Evolutionary conservation across 1,284 basidiomycete genomes (phyloP), one percentile per base, ranked within the genome.

Genomic region (Apiotrichum domesticum): DNA sequence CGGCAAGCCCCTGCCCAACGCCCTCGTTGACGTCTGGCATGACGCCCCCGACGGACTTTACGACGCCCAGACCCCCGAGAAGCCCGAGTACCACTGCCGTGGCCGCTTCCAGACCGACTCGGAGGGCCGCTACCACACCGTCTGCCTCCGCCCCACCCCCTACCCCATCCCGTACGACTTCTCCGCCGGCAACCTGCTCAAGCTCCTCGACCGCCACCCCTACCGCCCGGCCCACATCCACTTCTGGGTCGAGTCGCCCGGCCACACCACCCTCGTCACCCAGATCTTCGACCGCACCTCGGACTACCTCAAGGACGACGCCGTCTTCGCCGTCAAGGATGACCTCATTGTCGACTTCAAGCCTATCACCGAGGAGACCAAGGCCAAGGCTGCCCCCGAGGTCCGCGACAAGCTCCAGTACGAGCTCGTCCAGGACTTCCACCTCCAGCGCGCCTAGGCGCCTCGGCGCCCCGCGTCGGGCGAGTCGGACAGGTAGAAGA

Each of bases 271-370:
- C 3, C 64, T 72, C 14, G 65, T 72, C 9, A 70, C 69, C 0
- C 70, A 72, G 58, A 61, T 78, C 52, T 78, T 76, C 50, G 70
- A 74, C 56, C 55, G 63, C 46, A 65, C 71, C 39, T 74, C 71
- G 59, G 57, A 72, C 32, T 77, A 76, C 57, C 66, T 78, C 37
- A 66, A 68, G 43, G 69, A 72, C 43, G 77, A 78, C 53, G 62
- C 74, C 11, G 76, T 77, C 41, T 77, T 78, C 48, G 76, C 76
- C 15, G 75, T 76, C 61, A 77, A 77, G 64, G 69, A 64, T 51
- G 52, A 55, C 37, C 54, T 64, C 39, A 52, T 64, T 8, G 58
- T 66, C 59, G 55, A 64, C 51, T 66, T 63, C 35, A 55, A 63
- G 55, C 64, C 64, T 13, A 57, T 66, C 33, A 35, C 54, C 2